phyloP scores from a whole-genome alignment of 495 filamentous ascomycete species.

The Aspergillus sclerotiicarbonarius region DNA sequence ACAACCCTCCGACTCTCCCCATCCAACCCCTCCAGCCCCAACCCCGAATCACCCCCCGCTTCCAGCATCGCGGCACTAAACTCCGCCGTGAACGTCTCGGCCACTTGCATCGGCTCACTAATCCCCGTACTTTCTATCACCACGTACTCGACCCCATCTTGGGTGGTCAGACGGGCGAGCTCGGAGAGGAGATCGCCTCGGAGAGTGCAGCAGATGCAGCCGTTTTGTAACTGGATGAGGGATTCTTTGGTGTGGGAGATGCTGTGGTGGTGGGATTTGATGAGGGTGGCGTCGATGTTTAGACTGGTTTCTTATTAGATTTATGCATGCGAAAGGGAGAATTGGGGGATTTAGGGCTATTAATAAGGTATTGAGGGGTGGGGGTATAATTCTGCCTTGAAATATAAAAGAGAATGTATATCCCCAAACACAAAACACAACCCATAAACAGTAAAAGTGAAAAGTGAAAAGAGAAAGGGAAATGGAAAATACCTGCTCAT shows the following conservation, averaged over 20 bases:
- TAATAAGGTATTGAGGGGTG: no score
- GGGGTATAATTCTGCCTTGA: no score
- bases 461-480: slow-evolving; percentile 1
- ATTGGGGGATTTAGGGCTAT: no score
- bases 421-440: no score
- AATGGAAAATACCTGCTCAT: slow-evolving; percentile 41
- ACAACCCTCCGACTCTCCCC: slow-evolving; percentile 37
- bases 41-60: slow-evolving; percentile 24
- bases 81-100: slow-evolving; percentile 57
- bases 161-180: slow-evolving; percentile 47
- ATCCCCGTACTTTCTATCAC: slow-evolving; percentile 61
- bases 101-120: slow-evolving; percentile 62
- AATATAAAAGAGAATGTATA: no score
- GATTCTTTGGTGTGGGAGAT: slow-evolving; percentile 53
- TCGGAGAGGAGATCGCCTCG: slow-evolving; percentile 57
- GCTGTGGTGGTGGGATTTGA: slow-evolving; percentile 42
- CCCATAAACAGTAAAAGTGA: no score
- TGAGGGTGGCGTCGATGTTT: slow-evolving; percentile 57
- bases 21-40: slow-evolving; percentile 9
- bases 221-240: slow-evolving; percentile 60
- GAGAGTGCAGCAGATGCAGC: slow-evolving; percentile 62
- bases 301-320: slow-evolving; percentile 28
- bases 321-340: no score
- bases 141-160: slow-evolving; percentile 54
- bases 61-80: slow-evolving; percentile 46